Percentiles rank a stretch among this genome's conserved stretches.
Evolutionary conservation across 805 yeast genomes (phyloP).

Genomic region (Isabelozyma heimii): DNA sequence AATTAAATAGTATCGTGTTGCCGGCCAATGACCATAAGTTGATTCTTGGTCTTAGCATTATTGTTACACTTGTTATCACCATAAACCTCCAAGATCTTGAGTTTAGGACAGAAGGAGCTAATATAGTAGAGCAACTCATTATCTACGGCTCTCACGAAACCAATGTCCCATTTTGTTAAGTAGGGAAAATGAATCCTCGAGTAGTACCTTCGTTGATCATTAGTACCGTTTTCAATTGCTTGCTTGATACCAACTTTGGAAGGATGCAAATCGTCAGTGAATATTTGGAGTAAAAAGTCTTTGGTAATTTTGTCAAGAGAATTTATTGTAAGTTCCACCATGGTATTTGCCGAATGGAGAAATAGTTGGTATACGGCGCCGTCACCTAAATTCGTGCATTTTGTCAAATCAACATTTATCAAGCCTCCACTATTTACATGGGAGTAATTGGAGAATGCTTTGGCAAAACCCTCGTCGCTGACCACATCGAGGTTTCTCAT

Average conservation of each 20-base stretch:
- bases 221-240: slow-evolving; percentile 8
- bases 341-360: slow-evolving; percentile 58
- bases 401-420: slow-evolving; percentile 54
- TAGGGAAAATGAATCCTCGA: slow-evolving; percentile 44
- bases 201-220: slow-evolving; percentile 9
- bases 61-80: slow-evolving; percentile 72
- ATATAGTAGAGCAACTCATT: slow-evolving; percentile 61
- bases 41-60: slow-evolving; percentile 49
- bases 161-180: slow-evolving; percentile 66
- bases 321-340: slow-evolving; percentile 71
- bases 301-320: slow-evolving; percentile 61
- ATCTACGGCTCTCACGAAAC: slow-evolving; percentile 77
- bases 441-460: slow-evolving; percentile 57
- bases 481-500: slow-evolving; percentile 59
- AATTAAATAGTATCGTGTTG: slow-evolving; percentile 58
- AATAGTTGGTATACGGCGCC: slow-evolving; percentile 57
- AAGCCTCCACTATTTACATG: slow-evolving; percentile 52
- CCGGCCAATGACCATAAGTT: slow-evolving; percentile 67
- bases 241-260: slow-evolving; percentile 18
- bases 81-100: slow-evolving; percentile 72
- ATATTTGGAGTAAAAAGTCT: slow-evolving; percentile 45
- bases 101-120: slow-evolving; percentile 56
- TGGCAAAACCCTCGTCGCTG: slow-evolving; percentile 63
- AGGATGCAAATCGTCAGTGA: slow-evolving; percentile 31
- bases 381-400: slow-evolving; percentile 68